Base-by-base conservation (phyloP, 1,284 basidiomycete species). In the Cutaneotrichosporon daszewskae region DNA sequence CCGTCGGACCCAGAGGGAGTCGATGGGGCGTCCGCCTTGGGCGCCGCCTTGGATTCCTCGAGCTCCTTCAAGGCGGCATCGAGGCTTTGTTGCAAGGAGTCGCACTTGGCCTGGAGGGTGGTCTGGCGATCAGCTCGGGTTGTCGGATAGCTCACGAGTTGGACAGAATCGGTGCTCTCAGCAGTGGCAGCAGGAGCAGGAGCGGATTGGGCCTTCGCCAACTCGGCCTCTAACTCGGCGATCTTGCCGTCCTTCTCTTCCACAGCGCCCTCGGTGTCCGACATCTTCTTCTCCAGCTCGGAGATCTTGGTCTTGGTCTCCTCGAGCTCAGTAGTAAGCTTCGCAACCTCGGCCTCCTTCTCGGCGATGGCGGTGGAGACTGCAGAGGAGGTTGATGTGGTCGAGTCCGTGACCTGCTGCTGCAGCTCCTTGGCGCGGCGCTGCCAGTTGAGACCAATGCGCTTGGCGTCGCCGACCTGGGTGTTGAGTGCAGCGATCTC, bases 371-470 rank as follows among this genome's bases (percentile, higher is more conserved):
- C 43, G 5, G 11, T 16, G 19, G n/a, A 14, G 26, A 28, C 29
- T 4, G 45, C 35, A 18, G 29, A 28, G 6, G 36, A 16, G 28
- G 28, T n/a, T n/a, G n/a, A n/a, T n/a, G n/a, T n/a, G 5, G 44
- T 24, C 16, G 36, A 20, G 27, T 49, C 42, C 2, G 23, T 2
- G 17, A 34, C n/a, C 18, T 32, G 27, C 14, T 18, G n/a, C 31
- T 42, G 22, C 25, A 59, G 55, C 24, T 37, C 40, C 3, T 57
- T 58, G 0, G 54, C 49, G 20, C 59, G 57, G n/a, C 55, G 42
- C 36, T 62, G 59, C 57, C 60, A 61, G 38, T 65, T 65, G 42
- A 66, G 49, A 10, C 62, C 66, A 17, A 66, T 64, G 9, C 54
- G 34, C 16, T 51, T 51, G 25, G 50, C 45, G 19, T 54, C 59